A percentile compares a stretch with the other conserved stretches of the same genome.
These are phyloP conservation scores for Carpinus viminea DNA, from an alignment of 306 rosid species.

Conservation along the genomic window DNA sequence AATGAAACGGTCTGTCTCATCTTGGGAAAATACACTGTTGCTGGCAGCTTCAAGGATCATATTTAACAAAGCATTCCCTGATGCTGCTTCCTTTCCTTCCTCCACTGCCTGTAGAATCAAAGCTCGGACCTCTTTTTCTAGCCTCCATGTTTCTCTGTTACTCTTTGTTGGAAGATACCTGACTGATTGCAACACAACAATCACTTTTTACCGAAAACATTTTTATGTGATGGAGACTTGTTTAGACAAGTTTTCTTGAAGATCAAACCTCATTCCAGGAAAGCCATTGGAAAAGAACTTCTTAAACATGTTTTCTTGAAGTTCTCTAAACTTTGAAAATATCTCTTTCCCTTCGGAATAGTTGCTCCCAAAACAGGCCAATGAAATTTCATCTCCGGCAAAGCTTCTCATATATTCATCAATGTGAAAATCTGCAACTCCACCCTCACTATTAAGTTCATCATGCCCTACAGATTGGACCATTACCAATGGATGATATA, in stretches of 20 bases:
- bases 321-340: slow-evolving; percentile 21
- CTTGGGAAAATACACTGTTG: slow-evolving; percentile 16
- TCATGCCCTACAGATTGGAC: slow-evolving; percentile 20
- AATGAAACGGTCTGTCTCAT: slow-evolving; percentile 19
- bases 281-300: not conserved
- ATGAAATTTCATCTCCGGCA: slow-evolving; percentile 37
- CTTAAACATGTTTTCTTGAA: slow-evolving; percentile 13
- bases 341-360: slow-evolving; percentile 20
- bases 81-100: slow-evolving; percentile 22
- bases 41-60: slow-evolving; percentile 35
- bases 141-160: slow-evolving; percentile 44
- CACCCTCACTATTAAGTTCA: slow-evolving; percentile 18
- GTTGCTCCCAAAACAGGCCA: slow-evolving; percentile 39
- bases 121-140: slow-evolving; percentile 42
- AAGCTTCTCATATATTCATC: slow-evolving; percentile 27
- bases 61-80: slow-evolving; percentile 34
- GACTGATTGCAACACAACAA: not conserved
- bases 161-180: slow-evolving; percentile 53
- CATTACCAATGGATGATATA: too few relatives aligned
- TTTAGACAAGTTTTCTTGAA: too few relatives aligned
- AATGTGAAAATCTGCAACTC: slow-evolving; percentile 23
- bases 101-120: slow-evolving; percentile 36
- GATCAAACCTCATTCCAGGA: slow-evolving; percentile 26
- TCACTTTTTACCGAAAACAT: not conserved
- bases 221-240: too few relatives aligned